Evolutionary conservation across 140 eudicot species (phyloP).

Genomic region (Oenanthe javanica): DNA sequence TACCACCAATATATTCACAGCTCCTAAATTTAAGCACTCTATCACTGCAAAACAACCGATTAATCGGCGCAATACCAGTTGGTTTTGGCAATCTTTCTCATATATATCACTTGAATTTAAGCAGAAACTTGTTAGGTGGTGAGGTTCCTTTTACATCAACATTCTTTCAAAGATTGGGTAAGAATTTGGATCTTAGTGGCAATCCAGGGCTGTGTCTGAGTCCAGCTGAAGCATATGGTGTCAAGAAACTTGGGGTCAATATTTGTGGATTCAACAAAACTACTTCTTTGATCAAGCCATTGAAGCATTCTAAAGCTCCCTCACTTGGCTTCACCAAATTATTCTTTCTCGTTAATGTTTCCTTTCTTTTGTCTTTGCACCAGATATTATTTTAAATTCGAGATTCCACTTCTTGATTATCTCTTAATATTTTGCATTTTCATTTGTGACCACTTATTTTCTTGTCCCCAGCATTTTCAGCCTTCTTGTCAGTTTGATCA

Average conservation of each 20-base stretch:
- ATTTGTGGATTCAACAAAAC: slow-evolving; percentile 39
- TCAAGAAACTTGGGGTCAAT: slow-evolving; percentile 29
- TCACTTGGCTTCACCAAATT: slow-evolving; percentile 14
- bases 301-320: slow-evolving; percentile 45
- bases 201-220: slow-evolving; percentile 60
- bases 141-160: slow-evolving; percentile 61
- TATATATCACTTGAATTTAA: slow-evolving; percentile 70
- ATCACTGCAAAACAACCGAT: slow-evolving; percentile 57
- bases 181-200: slow-evolving; percentile 64
- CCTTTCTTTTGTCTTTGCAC: slow-evolving; percentile 21
- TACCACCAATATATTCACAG: slow-evolving; percentile 40
- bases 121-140: slow-evolving; percentile 62
- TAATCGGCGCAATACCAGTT: slow-evolving; percentile 53
- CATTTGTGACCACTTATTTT: not conserved
- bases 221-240: slow-evolving; percentile 35
- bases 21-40: slow-evolving; percentile 48
- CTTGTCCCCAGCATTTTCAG: not conserved
- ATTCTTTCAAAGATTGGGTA: slow-evolving; percentile 54
- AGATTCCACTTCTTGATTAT: not conserved
- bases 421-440: not conserved
- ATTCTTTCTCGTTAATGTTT: slow-evolving; percentile 29
- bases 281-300: slow-evolving; percentile 33
- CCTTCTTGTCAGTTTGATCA: not conserved
- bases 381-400: not conserved
- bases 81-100: slow-evolving; percentile 47